Percentiles rank a stretch among this genome's conserved stretches.
Evolutionary conservation across 169 alveolate species (phyloP).

Genomic region (Cryptosporidium ryanae): DNA sequence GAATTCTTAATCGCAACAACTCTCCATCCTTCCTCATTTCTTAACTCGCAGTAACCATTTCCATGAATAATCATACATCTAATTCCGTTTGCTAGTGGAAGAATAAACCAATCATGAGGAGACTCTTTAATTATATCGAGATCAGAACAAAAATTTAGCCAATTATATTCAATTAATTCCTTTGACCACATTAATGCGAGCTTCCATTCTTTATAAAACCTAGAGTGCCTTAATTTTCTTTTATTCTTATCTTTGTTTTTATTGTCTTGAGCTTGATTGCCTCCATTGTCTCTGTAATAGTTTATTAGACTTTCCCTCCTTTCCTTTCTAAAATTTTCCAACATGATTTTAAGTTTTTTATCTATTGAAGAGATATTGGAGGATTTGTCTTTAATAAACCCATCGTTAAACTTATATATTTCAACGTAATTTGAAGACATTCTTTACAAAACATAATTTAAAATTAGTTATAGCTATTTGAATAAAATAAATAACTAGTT

Average conservation of each 20-base stretch:
- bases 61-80: constrained; percentile 55
- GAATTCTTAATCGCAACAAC: constrained; percentile 18
- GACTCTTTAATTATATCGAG: background rate
- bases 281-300: background rate
- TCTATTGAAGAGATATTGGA: constrained; percentile 35
- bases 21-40: constrained; percentile 63
- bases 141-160: constrained; percentile 1
- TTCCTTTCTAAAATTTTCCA: constrained; percentile 31
- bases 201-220: constrained; percentile 38
- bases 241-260: background rate
- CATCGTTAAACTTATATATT: constrained; percentile 23
- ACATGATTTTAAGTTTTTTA: constrained; percentile 22
- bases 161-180: constrained; percentile 37
- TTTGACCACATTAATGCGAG: constrained; percentile 41
- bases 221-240: background rate
- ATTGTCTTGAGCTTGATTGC: background rate
- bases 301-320: constrained; percentile 33
- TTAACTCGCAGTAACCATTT: constrained; percentile 57
- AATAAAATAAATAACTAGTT: too few species aligned
- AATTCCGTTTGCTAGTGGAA: constrained; percentile 42
- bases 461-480: too few species aligned
- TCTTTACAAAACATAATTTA: background rate
- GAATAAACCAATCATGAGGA: constrained; percentile 46
- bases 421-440: constrained; percentile 11
- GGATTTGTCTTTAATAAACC: constrained; percentile 15